Evolutionary conservation across 2,329 filamentous ascomycete species (phyloP).

Genomic region (Aspergillus calidoustus): DNA sequence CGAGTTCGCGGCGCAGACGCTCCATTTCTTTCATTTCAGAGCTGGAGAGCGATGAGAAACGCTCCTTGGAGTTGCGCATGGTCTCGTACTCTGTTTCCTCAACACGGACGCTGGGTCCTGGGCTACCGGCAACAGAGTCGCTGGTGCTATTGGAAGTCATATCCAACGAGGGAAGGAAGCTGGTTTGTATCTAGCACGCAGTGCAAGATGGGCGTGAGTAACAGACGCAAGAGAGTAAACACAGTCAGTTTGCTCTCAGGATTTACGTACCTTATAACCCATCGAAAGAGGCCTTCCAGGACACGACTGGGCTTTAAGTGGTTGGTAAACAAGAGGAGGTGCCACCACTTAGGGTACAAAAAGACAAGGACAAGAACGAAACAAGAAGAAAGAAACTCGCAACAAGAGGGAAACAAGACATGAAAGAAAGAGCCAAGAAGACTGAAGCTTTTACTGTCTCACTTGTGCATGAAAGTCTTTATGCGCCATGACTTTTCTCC

Average conservation of each 20-base stretch:
- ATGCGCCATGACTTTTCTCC: neutral
- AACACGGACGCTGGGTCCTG: neutral
- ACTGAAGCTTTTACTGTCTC: neutral
- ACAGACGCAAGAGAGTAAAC: neutral
- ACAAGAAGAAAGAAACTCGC: neutral
- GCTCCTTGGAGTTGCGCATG: neutral
- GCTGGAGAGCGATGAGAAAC: conserved; percentile 1
- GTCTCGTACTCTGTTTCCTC: neutral
- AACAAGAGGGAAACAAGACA: neutral
- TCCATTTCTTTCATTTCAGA: conserved; percentile 10
- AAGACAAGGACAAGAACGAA: neutral
- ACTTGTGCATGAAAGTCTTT: neutral
- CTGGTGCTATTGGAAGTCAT: neutral
- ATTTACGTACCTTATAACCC: neutral
- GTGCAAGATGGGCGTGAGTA: neutral
- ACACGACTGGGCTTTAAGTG: neutral
- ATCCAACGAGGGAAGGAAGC: neutral
- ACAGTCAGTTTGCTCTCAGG: neutral
- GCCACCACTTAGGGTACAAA: neutral
- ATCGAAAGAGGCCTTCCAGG: neutral
- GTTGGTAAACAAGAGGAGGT: neutral
- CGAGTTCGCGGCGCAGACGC: conserved; percentile 17
- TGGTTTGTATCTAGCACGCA: neutral
- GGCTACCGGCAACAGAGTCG: conserved; percentile 3
- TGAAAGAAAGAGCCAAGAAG: neutral